A percentile compares a stretch with the other conserved stretches of the same genome.
Conservation (phyloP, 306 rosid genomes). For the Trichosanthes cucumerina region DNA sequence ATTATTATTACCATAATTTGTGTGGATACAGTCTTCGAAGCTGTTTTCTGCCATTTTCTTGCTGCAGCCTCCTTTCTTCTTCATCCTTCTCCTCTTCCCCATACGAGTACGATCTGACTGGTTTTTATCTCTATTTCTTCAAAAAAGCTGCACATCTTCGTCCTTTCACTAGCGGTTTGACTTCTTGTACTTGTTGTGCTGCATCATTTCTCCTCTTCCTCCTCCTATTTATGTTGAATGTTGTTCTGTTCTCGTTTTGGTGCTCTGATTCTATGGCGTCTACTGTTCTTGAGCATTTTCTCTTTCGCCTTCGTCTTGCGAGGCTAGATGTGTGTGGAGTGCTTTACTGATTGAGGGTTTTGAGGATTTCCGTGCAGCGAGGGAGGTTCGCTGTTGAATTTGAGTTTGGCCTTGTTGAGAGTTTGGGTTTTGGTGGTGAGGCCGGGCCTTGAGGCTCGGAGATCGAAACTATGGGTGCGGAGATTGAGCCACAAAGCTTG, state of each 20-base stretch:
- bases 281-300: conserved; percentile 1
- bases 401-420: conserved; percentile 14
- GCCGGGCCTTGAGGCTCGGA: conserved; percentile 50
- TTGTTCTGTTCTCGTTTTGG: neutral
- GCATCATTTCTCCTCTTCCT: neutral
- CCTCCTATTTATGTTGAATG: neutral
- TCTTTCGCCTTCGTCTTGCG: conserved; percentile 15
- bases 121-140: conserved; percentile 26
- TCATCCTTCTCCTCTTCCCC: conserved; percentile 18
- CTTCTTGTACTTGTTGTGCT: neutral
- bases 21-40: conserved; percentile 58
- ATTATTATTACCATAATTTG: conserved; percentile 20
- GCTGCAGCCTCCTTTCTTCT: neutral
- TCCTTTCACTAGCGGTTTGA: conserved; percentile 2
- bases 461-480: conserved; percentile 54
- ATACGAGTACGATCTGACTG: conserved; percentile 23
- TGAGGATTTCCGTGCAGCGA: conserved; percentile 18
- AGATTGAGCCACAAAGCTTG: conserved; percentile 22
- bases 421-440: conserved; percentile 9
- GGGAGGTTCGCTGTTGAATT: conserved; percentile 10
- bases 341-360: conserved; percentile 2
- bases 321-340: neutral
- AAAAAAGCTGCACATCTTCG: conserved; percentile 12
- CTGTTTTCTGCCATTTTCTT: conserved; percentile 31
- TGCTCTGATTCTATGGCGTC: neutral